Evolutionary conservation across 2,329 filamentous ascomycete genomes (phyloP), one percentile per base, ranked within the genome.

Genomic region (Colletotrichum sidae): DNA sequence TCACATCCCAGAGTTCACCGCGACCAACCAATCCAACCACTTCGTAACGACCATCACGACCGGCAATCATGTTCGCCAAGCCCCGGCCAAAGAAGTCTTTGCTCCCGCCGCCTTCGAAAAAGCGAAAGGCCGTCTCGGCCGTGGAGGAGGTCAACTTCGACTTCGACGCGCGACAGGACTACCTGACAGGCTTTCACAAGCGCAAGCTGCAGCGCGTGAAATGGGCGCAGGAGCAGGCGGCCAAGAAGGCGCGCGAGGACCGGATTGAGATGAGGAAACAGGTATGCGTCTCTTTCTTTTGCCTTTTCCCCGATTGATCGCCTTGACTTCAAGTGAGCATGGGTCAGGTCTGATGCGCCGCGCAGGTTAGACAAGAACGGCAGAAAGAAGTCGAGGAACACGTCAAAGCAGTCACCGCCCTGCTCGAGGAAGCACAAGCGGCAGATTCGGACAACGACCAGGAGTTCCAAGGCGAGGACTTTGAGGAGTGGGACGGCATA

Each of bases 181-280:
- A 92, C 75, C 84, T 99, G 63, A 97, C 94, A 0, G 96, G 96
- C 3, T 99, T 99, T 80, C 94, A 95, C 83, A 99, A 98, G 84
- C 91, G 96, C 78, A 98, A 97, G 78, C 81, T 92, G 57, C 91
- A 93, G 76, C 87, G 96, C 42, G 89, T 90, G 70, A 96, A 97
- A 81, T 84, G 90, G 77, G 95, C 95, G 2, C 92, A 96, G 74
- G 93, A 96, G 70, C 84, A 91, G 71, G 92, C 93, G 4, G 89
- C 88, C 50, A 91, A 93, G 78, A 89, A 86, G 75, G 93, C 90
- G 52, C 88, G 90, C 54, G 87, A 94, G 73, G 94, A 97, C 76
- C 92, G 86, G 74, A 86, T 94, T 62, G 82, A 86, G 63, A 82
- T 91, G 61, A 85, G 95, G 71, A 92, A 90, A 77, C 90, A 93